Percentiles rank a stretch among this genome's conserved stretches.
These are phyloP conservation scores for Sporothrix inflata DNA, from an alignment of 2,329 filamentous ascomycete species.

Conservation along the genomic window DNA sequence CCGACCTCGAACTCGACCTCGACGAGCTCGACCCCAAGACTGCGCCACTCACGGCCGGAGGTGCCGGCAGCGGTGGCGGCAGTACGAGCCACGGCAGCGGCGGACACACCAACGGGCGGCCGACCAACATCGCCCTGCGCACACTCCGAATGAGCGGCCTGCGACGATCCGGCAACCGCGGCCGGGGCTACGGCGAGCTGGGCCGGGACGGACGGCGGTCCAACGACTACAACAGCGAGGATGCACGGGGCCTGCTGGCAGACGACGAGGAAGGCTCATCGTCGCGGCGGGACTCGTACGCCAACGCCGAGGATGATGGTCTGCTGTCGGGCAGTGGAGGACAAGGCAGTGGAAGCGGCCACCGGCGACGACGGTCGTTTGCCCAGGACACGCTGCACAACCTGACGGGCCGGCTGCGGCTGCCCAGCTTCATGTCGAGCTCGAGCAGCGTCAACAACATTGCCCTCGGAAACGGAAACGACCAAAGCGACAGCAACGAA, in stretches of 20 bases:
- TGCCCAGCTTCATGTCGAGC: constrained; percentile 68
- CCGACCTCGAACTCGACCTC: constrained; percentile 66
- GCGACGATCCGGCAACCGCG: constrained; percentile 59
- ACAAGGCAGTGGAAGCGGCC: constrained; percentile 35
- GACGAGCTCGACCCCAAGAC: constrained; percentile 73
- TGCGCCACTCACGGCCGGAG: too few relatives aligned
- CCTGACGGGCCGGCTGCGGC: constrained; percentile 56
- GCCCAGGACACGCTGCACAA: constrained; percentile 49
- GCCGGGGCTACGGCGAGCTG: constrained; percentile 62
- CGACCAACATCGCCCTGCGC: constrained; percentile 69
- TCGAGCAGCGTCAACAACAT: constrained; percentile 33
- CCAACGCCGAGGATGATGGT: constrained; percentile 68
- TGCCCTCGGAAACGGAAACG: constrained; percentile 40
- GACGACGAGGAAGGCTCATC: constrained; percentile 46
- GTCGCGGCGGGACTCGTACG: constrained; percentile 60
- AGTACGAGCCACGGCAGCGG: constrained; percentile 11
- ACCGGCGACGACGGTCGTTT: constrained; percentile 44
- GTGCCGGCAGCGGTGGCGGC: too few relatives aligned
- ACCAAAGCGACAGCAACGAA: constrained; percentile 45
- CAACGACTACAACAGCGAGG: constrained; percentile 64
- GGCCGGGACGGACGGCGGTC: constrained; percentile 53
- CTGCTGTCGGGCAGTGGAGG: constrained; percentile 61
- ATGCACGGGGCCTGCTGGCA: constrained; percentile 31
- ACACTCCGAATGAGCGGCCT: constrained; percentile 68
- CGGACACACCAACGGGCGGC: constrained; percentile 38